Base-by-base conservation (phyloP, 2,329 filamentous ascomycete species). In the Alternaria brassicae region DNA sequence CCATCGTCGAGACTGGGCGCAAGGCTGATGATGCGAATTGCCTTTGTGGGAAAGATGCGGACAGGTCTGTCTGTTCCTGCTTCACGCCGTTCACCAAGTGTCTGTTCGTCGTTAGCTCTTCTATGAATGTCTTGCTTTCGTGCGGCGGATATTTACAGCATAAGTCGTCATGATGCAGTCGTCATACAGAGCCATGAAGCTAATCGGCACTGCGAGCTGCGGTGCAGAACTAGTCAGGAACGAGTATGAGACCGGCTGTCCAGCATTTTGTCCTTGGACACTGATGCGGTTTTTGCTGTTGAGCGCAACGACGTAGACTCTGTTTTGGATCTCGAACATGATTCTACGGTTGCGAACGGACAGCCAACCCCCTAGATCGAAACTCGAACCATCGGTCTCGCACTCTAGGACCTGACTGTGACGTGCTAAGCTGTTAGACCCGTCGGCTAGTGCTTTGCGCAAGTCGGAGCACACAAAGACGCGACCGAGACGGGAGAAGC, bases 141-240 rank as follows among this genome's bases (percentile, higher is more conserved):
- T 2, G 13, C 34, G 12, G 4, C 10, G 4, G 3, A 8, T 13
- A 27, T 19, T 2, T 49, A 56, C 56, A 6, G 56, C 45, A 19
- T 59, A 59, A 4, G 56, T 59, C 10, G 56, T 45, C 56, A 59
- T 59, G n/a, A 59, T 50, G 12, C 44, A 45, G 19, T 59, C 56
- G 1, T 59, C 52, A 30, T 25, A 59, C 2, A 59, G 17, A 3
- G 52, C 37, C 56, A 59, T 59, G 6, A 49, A 59, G 15, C 56
- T 59, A 6, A 59, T 52, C 3, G 56, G 56, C 9, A 49, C 37
- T 6, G 53, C 28, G 21, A 58, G 12, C 6, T 56, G 37, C 15
- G 44, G 44, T 8, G 52, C 44, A 6, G 51, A 56, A 8, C 36
- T 44, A 4, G 45, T 45, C 15, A 50, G 44, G 1, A 49, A 32